Evolutionary conservation across 352 stramenopile genomes (phyloP).

Genomic region (Pythium dissotocum): DNA sequence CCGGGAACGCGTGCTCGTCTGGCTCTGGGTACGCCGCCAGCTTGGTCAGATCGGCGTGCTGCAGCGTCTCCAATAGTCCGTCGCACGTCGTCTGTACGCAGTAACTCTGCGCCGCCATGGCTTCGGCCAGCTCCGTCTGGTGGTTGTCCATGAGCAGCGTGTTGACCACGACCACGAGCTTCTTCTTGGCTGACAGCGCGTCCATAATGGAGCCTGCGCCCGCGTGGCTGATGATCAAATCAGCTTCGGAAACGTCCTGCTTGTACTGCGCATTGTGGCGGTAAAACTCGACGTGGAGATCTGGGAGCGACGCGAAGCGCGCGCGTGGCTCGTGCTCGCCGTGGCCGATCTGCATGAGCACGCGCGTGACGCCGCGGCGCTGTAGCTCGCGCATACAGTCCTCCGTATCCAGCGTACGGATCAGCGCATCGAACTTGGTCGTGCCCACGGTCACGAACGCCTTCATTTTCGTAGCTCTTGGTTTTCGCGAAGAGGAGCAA

Average conservation of each 20-base stretch:
- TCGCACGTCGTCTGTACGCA: conserved; percentile 58
- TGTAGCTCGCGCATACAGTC: conserved; percentile 50
- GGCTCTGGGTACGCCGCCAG: conserved; percentile 57
- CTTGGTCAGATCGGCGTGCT: conserved; percentile 38
- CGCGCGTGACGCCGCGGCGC: conserved; percentile 51
- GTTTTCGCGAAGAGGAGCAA: background rate
- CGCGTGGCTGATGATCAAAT: conserved; percentile 95
- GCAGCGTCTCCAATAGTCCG: conserved; percentile 36
- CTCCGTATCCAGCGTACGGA: conserved; percentile 71
- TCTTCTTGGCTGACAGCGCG: conserved; percentile 76
- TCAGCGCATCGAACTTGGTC: conserved; percentile 91
- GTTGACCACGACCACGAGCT: conserved; percentile 94
- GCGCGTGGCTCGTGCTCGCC: conserved; percentile 50
- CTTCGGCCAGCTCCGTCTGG: conserved; percentile 93
- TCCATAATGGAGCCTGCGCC: conserved; percentile 95
- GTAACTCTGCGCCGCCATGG: conserved; percentile 79
- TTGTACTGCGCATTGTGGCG: conserved; percentile 91
- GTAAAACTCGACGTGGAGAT: conserved; percentile 68
- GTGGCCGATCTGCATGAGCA: conserved; percentile 87
- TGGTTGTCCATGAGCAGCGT: conserved; percentile 97
- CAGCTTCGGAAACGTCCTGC: conserved; percentile 86
- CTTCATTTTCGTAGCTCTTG: conserved; percentile 17
- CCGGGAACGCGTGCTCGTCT: conserved; percentile 66
- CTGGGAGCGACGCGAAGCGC: conserved; percentile 24
- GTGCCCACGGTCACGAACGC: conserved; percentile 95